These are phyloP conservation scores for Amaranthus hypochondriacus DNA, from an alignment of 148 eudicot genomes.

Conservation along the genomic window DNA sequence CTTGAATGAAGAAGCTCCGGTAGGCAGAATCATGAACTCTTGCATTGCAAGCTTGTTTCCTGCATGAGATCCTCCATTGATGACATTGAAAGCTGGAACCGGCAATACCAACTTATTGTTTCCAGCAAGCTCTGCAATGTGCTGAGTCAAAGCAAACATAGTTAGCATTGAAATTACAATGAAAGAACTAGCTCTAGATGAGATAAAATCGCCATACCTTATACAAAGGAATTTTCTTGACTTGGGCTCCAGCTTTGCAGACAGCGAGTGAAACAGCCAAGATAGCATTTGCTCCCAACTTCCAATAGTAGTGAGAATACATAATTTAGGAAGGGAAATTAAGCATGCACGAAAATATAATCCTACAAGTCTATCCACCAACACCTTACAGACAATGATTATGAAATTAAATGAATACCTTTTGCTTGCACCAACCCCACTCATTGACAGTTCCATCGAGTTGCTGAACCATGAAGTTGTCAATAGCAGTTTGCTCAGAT, in stretches of 20 bases:
- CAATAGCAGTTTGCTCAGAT: slow-evolving; percentile 66
- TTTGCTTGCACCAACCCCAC: slow-evolving; percentile 99
- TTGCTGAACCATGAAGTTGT: slow-evolving; percentile 95
- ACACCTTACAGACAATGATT: slow-evolving; percentile 1
- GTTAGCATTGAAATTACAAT: neutral
- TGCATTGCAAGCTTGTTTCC: slow-evolving; percentile 99
- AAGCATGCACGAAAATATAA: neutral
- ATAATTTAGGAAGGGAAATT: neutral
- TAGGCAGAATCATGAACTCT: slow-evolving; percentile 96
- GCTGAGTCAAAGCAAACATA: slow-evolving; percentile 40
- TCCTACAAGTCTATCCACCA: neutral
- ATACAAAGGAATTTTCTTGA: slow-evolving; percentile 73
- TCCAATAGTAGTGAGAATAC: slow-evolving; percentile 16
- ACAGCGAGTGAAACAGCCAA: slow-evolving; percentile 96
- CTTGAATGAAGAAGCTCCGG: slow-evolving; percentile 77
- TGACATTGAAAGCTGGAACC: slow-evolving; percentile 98
- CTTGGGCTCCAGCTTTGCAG: slow-evolving; percentile 94
- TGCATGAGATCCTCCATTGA: slow-evolving; percentile 98
- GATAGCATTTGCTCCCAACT: slow-evolving; percentile 98
- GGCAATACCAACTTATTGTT: slow-evolving; percentile 93
- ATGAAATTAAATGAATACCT: slow-evolving; percentile 41
- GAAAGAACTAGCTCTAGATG: neutral
- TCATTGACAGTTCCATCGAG: slow-evolving; percentile 93
- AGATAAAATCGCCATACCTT: slow-evolving; percentile 37
- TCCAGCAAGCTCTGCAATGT: slow-evolving; percentile 89